Conservation (phyloP, 148 eudicot species). For the Diospyros kaki region DNA sequence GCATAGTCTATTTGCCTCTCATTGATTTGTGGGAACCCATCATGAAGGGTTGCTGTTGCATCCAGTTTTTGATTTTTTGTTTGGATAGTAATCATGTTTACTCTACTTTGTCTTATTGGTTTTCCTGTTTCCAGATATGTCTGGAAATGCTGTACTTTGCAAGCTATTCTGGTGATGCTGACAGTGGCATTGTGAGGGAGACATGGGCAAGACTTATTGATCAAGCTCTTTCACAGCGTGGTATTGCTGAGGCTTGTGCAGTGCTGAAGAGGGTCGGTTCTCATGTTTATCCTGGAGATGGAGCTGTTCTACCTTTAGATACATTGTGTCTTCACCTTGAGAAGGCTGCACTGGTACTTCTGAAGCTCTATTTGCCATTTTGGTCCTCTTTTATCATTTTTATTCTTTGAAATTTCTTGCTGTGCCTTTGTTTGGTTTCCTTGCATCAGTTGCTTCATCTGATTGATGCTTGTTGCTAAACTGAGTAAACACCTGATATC, state of each 20-base stretch:
- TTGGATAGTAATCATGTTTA: neutral
- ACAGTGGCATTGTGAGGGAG: slow-evolving; percentile 81
- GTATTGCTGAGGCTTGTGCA: slow-evolving; percentile 92
- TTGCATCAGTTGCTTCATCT: neutral
- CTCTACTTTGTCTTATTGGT: neutral
- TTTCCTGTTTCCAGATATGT: slow-evolving; percentile 55
- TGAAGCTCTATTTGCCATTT: neutral
- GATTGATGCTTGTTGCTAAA: slow-evolving; percentile 5
- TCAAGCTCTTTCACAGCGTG: slow-evolving; percentile 82
- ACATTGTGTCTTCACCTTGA: slow-evolving; percentile 92
- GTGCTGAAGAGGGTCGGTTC: slow-evolving; percentile 91
- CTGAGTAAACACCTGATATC: slow-evolving; percentile 1
- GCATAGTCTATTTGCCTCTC: neutral
- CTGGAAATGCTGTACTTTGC: slow-evolving; percentile 94
- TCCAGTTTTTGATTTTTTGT: neutral
- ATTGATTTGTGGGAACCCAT: neutral
- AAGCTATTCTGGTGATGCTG: slow-evolving; percentile 92
- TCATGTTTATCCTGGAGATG: slow-evolving; percentile 88
- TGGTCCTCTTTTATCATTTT: neutral
- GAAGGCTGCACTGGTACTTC: slow-evolving; percentile 87
- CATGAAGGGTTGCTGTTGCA: neutral
- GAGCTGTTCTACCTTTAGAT: slow-evolving; percentile 77
- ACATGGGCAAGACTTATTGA: slow-evolving; percentile 95
- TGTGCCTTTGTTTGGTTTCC: neutral
- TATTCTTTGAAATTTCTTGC: neutral